A percentile compares a stretch with the other conserved stretches of the same genome.
Evolutionary conservation across 768 basidiomycete species (phyloP).

Genomic region (Auriculariales sp.): DNA sequence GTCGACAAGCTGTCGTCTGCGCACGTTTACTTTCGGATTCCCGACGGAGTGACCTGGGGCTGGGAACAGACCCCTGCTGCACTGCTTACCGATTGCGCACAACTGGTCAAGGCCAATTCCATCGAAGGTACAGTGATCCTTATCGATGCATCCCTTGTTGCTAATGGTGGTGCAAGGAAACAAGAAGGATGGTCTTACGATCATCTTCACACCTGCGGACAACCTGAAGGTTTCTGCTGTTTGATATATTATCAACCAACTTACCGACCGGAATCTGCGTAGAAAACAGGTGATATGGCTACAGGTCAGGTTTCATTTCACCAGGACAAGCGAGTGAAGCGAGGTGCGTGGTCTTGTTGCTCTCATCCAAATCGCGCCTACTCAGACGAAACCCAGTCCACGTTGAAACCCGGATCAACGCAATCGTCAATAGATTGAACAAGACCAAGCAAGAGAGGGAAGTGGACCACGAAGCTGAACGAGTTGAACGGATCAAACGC

Average conservation of each 20-base stretch:
- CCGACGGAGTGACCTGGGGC: constrained; percentile 42
- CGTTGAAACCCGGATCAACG: constrained; percentile 68
- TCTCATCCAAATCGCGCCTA: neutral
- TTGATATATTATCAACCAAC: neutral
- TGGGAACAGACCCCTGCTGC: constrained; percentile 83
- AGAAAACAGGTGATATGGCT: constrained; percentile 98
- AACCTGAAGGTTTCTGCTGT: constrained; percentile 65
- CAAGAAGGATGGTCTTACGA: constrained; percentile 84
- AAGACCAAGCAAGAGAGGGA: constrained; percentile 78
- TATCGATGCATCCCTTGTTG: neutral
- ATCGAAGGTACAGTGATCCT: constrained; percentile 56
- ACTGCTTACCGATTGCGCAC: constrained; percentile 74
- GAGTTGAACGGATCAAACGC: constrained; percentile 62
- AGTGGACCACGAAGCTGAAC: constrained; percentile 87
- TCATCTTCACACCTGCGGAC: constrained; percentile 86
- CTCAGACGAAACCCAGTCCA: constrained; percentile 73
- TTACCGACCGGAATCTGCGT: neutral
- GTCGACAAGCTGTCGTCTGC: constrained; percentile 97
- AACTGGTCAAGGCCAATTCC: constrained; percentile 94
- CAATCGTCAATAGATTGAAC: constrained; percentile 81
- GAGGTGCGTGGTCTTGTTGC: neutral
- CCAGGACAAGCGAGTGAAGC: constrained; percentile 63
- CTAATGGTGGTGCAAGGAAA: constrained; percentile 45
- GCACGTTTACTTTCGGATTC: constrained; percentile 90
- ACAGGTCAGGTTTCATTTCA: constrained; percentile 94